Conservation (phyloP, 768 basidiomycete species). For the Termitomyces sp. region DNA sequence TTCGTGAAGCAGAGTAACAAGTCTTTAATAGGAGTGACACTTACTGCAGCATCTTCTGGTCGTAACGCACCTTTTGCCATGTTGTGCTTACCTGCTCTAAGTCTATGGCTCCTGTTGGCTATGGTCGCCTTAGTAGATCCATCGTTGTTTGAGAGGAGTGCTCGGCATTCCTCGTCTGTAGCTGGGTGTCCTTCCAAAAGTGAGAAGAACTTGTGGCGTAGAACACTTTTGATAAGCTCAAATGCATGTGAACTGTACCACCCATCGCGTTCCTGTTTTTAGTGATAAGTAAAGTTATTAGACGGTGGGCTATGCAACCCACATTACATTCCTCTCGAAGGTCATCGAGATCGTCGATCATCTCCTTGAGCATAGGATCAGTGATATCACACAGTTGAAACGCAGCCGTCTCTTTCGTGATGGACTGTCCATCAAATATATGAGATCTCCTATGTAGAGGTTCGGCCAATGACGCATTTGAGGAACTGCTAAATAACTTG, state of each 20-base stretch:
- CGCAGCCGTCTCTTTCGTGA: slow-evolving; percentile 84
- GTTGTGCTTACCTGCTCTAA: slow-evolving; percentile 73
- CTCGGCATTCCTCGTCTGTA: slow-evolving; percentile 69
- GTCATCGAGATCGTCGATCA: slow-evolving; percentile 74
- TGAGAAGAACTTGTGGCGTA: slow-evolving; percentile 84
- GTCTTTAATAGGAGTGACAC: slow-evolving; percentile 21
- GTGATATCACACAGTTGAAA: slow-evolving; percentile 93
- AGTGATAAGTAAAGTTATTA: neutral
- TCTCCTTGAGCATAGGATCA: slow-evolving; percentile 77
- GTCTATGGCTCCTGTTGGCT: slow-evolving; percentile 43
- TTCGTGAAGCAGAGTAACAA: neutral
- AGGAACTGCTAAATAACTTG: slow-evolving; percentile 18
- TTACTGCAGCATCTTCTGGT: slow-evolving; percentile 79
- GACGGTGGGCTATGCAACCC: slow-evolving; percentile 22
- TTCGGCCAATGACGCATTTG: slow-evolving; percentile 1
- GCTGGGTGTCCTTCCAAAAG: slow-evolving; percentile 69
- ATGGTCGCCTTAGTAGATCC: slow-evolving; percentile 36
- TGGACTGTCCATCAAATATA: slow-evolving; percentile 81
- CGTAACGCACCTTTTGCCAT: slow-evolving; percentile 85
- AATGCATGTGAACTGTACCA: slow-evolving; percentile 81
- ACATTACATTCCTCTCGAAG: slow-evolving; percentile 75
- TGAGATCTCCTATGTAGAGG: slow-evolving; percentile 56
- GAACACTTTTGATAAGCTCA: slow-evolving; percentile 79
- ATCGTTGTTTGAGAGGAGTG: slow-evolving; percentile 46
- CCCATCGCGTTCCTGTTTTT: slow-evolving; percentile 73